Base-by-base conservation (phyloP, 192 early-diverging fungal species). In the Coemansia furcata region DNA sequence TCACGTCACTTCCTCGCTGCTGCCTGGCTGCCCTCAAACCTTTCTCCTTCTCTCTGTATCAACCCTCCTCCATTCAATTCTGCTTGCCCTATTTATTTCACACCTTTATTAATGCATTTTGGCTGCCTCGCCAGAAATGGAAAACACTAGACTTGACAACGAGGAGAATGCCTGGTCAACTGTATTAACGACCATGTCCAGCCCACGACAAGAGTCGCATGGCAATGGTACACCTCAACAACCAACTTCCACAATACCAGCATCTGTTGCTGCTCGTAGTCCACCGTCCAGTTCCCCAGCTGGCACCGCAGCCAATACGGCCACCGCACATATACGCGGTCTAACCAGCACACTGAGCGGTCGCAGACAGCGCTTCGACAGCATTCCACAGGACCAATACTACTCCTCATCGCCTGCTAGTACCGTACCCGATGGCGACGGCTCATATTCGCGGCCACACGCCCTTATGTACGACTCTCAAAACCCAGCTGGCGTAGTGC, bases 301-400 rank as follows among this genome's bases (percentile, higher is more conserved):
- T n/a, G 64, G 21, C 30, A 36, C 62, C 12, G 26, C 39, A 19
- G 29, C 42, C 62, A 46, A 63, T 30, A 17, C 44, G 2, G 42
- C 44, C 15, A 43, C 33, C 4, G 73, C 74, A 14, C 75, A 71
- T 26, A 75, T 58, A 10, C 78, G 78, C 38, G 78, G 78, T 1
- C 64, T 81, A 46, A 81, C 78, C 8, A 81, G 78, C 62, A 65
- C 73, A 9, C 49, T 81, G 15, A 81, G 78, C 33, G 74, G 78
- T 2, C 73, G 78, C 40, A 67, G 68, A 30, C 73, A 76, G 42
- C 52, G 78, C 21, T 66, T 65, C 26, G 78, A 80, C 46, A 26
- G 49, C 23, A 14, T 49, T 36, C 30, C 63, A 15, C 43, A 71
- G 44, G 67, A 71, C 36, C 55, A 54, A 9, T 14, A 54, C 11